Conservation (phyloP, 306 rosid species). For the Styphnolobium japonicum region DNA sequence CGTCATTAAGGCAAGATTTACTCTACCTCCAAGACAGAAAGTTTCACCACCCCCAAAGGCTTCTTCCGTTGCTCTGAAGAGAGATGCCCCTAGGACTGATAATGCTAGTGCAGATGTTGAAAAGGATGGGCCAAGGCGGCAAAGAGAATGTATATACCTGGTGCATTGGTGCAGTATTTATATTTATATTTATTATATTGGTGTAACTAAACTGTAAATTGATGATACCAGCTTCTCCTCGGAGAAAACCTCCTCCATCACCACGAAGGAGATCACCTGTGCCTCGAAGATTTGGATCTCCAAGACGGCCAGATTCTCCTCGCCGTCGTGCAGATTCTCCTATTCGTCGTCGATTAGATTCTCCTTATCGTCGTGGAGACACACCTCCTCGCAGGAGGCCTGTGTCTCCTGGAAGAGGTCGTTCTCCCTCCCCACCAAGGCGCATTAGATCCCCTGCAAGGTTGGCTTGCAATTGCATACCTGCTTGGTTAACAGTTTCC, state of each 20-base stretch:
- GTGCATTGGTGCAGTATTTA: background rate
- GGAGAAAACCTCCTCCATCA: constrained; percentile 70
- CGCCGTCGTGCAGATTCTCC: constrained; percentile 77
- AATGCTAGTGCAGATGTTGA: constrained; percentile 60
- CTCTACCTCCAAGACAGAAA: constrained; percentile 82
- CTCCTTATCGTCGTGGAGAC: constrained; percentile 87
- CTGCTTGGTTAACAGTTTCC: background rate
- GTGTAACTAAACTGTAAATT: constrained; percentile 21
- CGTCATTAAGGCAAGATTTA: constrained; percentile 80
- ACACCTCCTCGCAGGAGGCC: constrained; percentile 89
- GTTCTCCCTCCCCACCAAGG: constrained; percentile 80
- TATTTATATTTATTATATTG: background rate
- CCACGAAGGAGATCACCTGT: constrained; percentile 90
- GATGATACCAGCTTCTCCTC: constrained; percentile 65
- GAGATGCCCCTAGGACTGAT: constrained; percentile 78
- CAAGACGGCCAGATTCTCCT: constrained; percentile 79
- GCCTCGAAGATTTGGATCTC: constrained; percentile 86
- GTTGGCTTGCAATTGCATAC: constrained; percentile 34
- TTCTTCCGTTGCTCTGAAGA: constrained; percentile 58
- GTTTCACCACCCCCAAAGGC: constrained; percentile 74
- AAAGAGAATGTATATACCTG: constrained; percentile 63
- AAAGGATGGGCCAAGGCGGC: constrained; percentile 82
- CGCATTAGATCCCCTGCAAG: constrained; percentile 83
- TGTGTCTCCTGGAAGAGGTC: constrained; percentile 78
- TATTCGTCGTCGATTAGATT: constrained; percentile 66